These are phyloP conservation scores for Sanghuangporus sanghuang DNA, from an alignment of 1,284 basidiomycete species.

Conservation along the genomic window DNA sequence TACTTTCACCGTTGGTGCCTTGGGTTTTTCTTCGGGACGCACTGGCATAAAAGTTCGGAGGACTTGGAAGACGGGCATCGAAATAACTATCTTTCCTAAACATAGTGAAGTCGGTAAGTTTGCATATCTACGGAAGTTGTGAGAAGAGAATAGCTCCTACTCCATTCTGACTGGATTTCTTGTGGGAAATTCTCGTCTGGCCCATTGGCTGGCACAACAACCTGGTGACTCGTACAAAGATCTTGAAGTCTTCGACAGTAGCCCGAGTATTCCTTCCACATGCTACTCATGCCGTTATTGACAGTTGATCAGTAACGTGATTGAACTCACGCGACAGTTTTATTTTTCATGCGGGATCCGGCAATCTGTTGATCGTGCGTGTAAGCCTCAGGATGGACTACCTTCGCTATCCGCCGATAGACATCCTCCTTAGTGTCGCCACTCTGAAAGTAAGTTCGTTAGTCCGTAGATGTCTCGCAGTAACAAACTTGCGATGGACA, in stretches of 20 bases:
- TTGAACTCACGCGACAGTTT: constrained; percentile 14
- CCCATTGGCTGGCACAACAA: not conserved
- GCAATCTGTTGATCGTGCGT: constrained; percentile 11
- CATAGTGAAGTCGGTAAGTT: not conserved
- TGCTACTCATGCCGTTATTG: not conserved
- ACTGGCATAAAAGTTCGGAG: constrained; percentile 15
- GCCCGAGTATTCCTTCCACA: constrained; percentile 19
- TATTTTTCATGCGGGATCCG: constrained; percentile 17
- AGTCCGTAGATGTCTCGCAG: not conserved
- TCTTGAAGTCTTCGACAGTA: constrained; percentile 16
- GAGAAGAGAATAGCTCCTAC: not conserved
- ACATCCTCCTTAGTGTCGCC: constrained; percentile 17
- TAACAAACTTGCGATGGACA: not conserved
- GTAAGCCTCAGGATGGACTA: constrained; percentile 15
- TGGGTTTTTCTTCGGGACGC: constrained; percentile 15
- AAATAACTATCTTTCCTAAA: constrained; percentile 13
- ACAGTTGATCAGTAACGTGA: not conserved
- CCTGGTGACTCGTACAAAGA: constrained; percentile 7
- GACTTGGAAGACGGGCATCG: constrained; percentile 13
- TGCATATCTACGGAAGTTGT: not conserved
- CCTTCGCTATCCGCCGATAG: constrained; percentile 15
- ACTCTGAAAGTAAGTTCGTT: constrained; percentile 1
- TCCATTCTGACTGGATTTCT: constrained; percentile 14
- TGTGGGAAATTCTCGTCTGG: constrained; percentile 9
- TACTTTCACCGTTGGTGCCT: constrained; percentile 1